Percentiles rank a stretch among this genome's conserved stretches.
Conservation (phyloP, 2,329 filamentous ascomycete genomes). For the Didymella lethalis region DNA sequence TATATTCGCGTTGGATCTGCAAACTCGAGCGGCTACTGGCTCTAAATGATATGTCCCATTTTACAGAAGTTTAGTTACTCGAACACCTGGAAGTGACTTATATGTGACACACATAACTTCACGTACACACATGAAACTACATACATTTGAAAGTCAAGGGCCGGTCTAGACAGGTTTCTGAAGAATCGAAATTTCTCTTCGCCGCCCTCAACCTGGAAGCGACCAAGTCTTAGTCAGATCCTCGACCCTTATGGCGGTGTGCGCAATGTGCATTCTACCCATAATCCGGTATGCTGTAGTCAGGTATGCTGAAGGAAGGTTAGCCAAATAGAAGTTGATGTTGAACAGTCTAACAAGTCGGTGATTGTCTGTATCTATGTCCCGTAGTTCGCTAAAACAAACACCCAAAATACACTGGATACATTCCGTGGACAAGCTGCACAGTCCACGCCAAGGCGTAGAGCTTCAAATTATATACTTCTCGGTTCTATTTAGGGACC, state of each 20-base stretch:
- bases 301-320: no score
- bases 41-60: neutral
- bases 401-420: neutral
- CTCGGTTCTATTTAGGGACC: neutral
- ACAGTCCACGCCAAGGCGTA: neutral
- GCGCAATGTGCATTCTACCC: no score
- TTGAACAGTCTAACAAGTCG: no score
- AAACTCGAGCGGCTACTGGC: neutral
- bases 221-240: neutral
- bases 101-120: neutral
- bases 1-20: neutral
- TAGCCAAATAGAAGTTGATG: no score
- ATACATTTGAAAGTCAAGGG: neutral
- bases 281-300: no score
- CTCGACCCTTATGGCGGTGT: neutral
- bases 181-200: neutral
- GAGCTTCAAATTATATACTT: neutral
- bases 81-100: neutral
- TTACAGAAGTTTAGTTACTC: neutral
- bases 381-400: no score
- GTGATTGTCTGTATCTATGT: no score
- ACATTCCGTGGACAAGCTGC: neutral
- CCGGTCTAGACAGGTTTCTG: neutral
- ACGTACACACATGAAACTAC: no score
- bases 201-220: neutral